A percentile compares a stretch with the other conserved stretches of the same genome.
Evolutionary conservation across 768 basidiomycete species (phyloP).

Genomic region (Pleurotus cornucopiae): DNA sequence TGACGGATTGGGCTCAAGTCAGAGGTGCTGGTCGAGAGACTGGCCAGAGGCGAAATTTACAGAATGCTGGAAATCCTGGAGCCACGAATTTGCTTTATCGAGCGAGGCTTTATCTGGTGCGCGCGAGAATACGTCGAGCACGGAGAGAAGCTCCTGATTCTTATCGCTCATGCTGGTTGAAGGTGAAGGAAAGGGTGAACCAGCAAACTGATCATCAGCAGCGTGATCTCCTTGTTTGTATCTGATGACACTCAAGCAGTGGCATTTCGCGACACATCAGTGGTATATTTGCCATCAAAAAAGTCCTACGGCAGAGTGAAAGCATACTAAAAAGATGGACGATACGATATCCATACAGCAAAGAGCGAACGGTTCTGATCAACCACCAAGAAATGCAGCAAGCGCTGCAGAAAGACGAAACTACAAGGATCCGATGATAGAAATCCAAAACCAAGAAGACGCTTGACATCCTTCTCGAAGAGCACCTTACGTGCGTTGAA

Average conservation of each 20-base stretch:
- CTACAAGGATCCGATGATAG: constrained; percentile 20
- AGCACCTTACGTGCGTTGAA: constrained; percentile 44
- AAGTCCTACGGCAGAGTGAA: constrained; percentile 22
- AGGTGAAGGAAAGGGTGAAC: constrained; percentile 12
- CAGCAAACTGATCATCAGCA: constrained; percentile 11
- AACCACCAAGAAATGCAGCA: constrained; percentile 45
- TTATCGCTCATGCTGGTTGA: constrained; percentile 47
- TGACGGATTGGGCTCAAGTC: constrained; percentile 49
- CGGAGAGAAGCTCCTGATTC: constrained; percentile 69
- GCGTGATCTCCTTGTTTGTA: constrained; percentile 8
- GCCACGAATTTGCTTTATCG: constrained; percentile 89
- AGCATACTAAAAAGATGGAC: constrained; percentile 47
- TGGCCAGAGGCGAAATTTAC: constrained; percentile 84
- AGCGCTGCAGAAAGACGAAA: constrained; percentile 26
- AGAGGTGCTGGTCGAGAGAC: constrained; percentile 59
- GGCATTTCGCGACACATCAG: neutral
- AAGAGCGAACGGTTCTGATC: constrained; percentile 54
- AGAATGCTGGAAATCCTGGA: constrained; percentile 98
- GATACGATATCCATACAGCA: constrained; percentile 55
- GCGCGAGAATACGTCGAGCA: constrained; percentile 73
- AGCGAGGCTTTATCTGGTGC: constrained; percentile 82
- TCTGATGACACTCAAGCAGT: neutral
- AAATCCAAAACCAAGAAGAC: constrained; percentile 16
- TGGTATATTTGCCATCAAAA: constrained; percentile 3
- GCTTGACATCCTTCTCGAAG: constrained; percentile 21